A percentile compares a stretch with the other conserved stretches of the same genome.
Conservation (phyloP, 805 yeast species). For the Kluyveromyces lactis region DNA sequence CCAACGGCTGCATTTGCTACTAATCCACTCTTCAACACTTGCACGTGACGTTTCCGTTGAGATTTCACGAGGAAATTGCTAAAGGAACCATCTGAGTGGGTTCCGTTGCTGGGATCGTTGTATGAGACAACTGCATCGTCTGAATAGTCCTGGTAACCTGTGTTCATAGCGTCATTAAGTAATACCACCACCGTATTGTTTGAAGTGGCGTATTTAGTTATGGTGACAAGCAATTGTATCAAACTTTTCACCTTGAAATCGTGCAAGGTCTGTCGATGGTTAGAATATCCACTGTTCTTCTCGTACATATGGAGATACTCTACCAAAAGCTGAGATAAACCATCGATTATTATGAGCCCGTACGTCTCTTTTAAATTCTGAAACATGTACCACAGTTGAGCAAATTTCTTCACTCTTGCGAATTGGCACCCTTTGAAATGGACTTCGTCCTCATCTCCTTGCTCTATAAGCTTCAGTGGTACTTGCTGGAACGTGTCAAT, state of each 20-base stretch:
- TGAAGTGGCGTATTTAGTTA: constrained; percentile 22
- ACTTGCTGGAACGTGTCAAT: constrained; percentile 19
- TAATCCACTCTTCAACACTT: constrained; percentile 24
- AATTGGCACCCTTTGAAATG: background rate
- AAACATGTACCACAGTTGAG: constrained; percentile 21
- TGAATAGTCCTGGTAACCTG: constrained; percentile 16
- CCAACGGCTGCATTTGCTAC: constrained; percentile 26
- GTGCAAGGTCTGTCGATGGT: constrained; percentile 11
- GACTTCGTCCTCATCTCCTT: background rate
- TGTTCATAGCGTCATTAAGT: constrained; percentile 27
- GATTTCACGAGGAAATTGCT: constrained; percentile 7
- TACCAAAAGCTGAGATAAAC: constrained; percentile 24
- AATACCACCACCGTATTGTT: constrained; percentile 18
- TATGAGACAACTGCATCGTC: constrained; percentile 11
- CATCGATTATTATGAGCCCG: constrained; percentile 22
- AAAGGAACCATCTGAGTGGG: constrained; percentile 16
- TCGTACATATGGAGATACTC: constrained; percentile 16
- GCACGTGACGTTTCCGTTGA: constrained; percentile 16
- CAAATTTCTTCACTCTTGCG: constrained; percentile 16
- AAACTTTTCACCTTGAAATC: constrained; percentile 23
- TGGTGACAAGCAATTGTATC: constrained; percentile 17
- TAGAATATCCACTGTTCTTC: background rate
- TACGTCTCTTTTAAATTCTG: constrained; percentile 12
- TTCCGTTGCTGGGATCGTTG: constrained; percentile 12
- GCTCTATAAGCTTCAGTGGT: constrained; percentile 5